Evolutionary conservation across 164 flowering plant genomes (phyloP), one percentile per base, ranked within the genome.

Genomic region (Aristolochia fimbriata): DNA sequence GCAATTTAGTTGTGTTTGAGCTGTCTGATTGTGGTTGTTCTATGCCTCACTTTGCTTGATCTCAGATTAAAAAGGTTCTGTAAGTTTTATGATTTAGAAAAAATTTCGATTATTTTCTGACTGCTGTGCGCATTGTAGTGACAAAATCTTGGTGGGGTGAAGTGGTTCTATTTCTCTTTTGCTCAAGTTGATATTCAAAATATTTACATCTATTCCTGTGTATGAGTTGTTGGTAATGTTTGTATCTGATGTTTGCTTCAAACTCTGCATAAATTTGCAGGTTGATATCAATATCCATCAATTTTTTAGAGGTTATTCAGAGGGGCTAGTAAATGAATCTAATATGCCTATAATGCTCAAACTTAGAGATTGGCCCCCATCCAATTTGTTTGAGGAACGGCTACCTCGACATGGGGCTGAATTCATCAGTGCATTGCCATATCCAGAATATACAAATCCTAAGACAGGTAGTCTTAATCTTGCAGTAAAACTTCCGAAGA

Each of bases 361-460:
- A 59, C 67, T 85, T 59, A 85, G 83, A 65, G 91, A 83, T 55
- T 83, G 91, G 91, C 91, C 91, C 0, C 85, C 88, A 15, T 71
- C 82, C 24, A 57, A 65, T 60, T 54, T 58, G 24, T 83, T 85
- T 66, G 71, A 75, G 47, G 72, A 80, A 27, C 66, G 70, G 3
- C 68, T 85, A 51, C 82, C 88, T 43, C 82, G 86, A 15, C 91
- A 83, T 70, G 65, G 68, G 61, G 69, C 67, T 25, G 88, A 85
- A 61, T 85, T 83, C 71, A 62, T 81, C 17, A 37, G 59, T 59
- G 70, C 79, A 59, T 71, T 85, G 68, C 91, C 91, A 23, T 83
- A 73, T 51, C 77, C 78, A 62, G 83, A 83, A 41, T 85, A 85
- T 58, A 80, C 91, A 15, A 70, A 85, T 69, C 85, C 88, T 37